Conservation (phyloP, 2,329 filamentous ascomycete genomes). For the Colletotrichum abscissum region DNA sequence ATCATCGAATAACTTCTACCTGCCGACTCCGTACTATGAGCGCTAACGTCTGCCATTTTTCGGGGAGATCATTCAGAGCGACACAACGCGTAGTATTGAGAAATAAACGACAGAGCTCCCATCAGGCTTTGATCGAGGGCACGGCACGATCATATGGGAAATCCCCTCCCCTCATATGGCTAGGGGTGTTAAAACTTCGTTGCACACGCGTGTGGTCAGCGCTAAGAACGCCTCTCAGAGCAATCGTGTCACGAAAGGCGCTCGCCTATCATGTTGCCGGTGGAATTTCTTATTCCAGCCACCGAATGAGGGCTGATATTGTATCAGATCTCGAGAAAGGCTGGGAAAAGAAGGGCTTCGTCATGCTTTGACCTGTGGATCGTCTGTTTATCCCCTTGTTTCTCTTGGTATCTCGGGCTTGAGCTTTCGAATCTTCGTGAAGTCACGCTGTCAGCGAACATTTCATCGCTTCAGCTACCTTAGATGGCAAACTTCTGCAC, state of each 20-base stretch:
- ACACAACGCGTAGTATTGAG: not conserved
- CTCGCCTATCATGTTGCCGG: not conserved
- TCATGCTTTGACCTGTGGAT: not conserved
- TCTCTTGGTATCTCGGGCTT: not conserved
- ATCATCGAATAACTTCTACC: not conserved
- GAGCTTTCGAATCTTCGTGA: not conserved
- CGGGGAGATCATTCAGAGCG: not conserved
- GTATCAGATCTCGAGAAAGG: not conserved
- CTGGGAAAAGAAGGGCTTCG: not conserved
- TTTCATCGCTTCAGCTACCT: not conserved
- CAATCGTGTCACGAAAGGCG: not conserved
- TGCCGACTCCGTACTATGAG: not conserved
- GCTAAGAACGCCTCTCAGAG: not conserved
- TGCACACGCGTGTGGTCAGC: not conserved
- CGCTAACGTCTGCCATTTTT: conserved; percentile 1
- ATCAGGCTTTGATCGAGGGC: not conserved
- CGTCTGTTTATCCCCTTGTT: not conserved
- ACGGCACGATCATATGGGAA: not conserved
- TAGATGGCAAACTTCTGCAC: not conserved
- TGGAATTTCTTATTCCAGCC: not conserved
- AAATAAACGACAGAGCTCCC: not conserved
- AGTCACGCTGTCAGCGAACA: not conserved
- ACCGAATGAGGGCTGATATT: not conserved
- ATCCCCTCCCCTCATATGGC: not conserved
- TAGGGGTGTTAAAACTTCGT: not conserved